Percentiles rank a stretch among this genome's conserved stretches.
Conservation (phyloP, 2,329 filamentous ascomycete genomes). For the Ceratocystis eucalypticola region DNA sequence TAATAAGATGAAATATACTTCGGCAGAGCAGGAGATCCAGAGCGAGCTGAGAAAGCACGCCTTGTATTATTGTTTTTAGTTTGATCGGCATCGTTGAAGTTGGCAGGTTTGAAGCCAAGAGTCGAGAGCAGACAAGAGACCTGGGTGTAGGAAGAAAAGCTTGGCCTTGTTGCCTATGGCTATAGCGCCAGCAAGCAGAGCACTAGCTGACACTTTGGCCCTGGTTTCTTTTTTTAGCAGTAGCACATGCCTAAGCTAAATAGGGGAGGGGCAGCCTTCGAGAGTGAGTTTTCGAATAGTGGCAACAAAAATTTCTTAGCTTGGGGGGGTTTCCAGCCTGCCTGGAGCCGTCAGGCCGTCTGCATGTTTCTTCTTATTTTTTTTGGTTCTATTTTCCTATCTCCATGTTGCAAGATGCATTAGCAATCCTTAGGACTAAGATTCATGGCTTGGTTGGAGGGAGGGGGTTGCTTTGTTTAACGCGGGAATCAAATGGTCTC, state of each 20-base stretch:
- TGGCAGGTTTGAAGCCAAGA: neutral
- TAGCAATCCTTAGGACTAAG: neutral
- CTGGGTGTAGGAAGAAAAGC: too few species aligned
- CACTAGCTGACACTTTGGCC: neutral
- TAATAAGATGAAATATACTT: too few species aligned
- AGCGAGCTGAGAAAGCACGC: neutral
- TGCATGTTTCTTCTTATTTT: neutral
- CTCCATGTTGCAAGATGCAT: neutral
- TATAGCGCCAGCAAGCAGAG: neutral
- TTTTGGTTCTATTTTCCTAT: neutral
- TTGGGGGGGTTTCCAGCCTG: too few species aligned
- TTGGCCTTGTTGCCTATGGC: neutral
- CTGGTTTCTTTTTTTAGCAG: neutral
- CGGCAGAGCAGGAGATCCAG: too few species aligned
- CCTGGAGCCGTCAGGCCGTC: too few species aligned
- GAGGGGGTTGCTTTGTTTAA: neutral
- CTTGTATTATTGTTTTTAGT: neutral
- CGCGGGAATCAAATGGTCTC: too few species aligned
- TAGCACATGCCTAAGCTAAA: too few species aligned
- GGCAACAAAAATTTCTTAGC: too few species aligned
- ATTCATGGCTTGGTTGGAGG: too few species aligned
- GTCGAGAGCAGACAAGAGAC: too few species aligned
- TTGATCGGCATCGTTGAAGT: constrained; percentile 1
- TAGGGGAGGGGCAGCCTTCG: too few species aligned
- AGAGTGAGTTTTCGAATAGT: too few species aligned